Base-by-base conservation (phyloP, 768 basidiomycete species). In the Podaxis sp. region DNA sequence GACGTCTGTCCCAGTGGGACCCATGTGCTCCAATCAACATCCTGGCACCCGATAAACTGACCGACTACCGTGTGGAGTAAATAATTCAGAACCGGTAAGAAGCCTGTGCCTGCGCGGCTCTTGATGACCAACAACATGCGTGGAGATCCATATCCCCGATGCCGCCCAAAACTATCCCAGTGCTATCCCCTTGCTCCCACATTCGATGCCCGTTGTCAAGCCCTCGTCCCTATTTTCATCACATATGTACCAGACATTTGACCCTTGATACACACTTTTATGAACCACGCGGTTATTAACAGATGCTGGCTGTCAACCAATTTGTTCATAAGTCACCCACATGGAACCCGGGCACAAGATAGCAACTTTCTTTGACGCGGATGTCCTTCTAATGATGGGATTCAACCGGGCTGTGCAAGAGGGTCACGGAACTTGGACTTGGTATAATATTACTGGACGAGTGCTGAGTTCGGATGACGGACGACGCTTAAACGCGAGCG, bases 11-110 rank as follows among this genome's bases (percentile, higher is more conserved):
- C 11, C 24, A 28, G 10, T 12, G 37, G 15, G 12, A 17, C 7
- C 58, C 58, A 60, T 52, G 50, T 60, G 58, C 11, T 52, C n/a
- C 58, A 41, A 60, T 60, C 58, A 37, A 37, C 22, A 28, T 24
- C 36, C 15, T 22, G 33, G 33, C 33, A 33, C 17, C 58, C 36
- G 28, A 46, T 20, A 8, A 20, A 20, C 7, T 46, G 44, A 20
- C 49, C 33, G 58, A 26, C 22, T n/a, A 38, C 58, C 49, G 13
- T 12, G 48, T 50, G 58, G 50, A 38, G 48, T 51, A 60, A 51
- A 12, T 28, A 44, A 28, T 60, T 58, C 57, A 58, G 30, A 33
- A 30, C 58, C 49, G 50, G 51, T 51, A 60, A 58, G 48, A 60
- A 52, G 50, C 20, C 30, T 30, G 22, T 10, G 8, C 30, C 30